Percentiles rank a stretch among this genome's conserved stretches.
Evolutionary conservation across 228 moss, liverwort and hornwort genomes (phyloP).

Genomic region (Sphagnum fallax): DNA sequence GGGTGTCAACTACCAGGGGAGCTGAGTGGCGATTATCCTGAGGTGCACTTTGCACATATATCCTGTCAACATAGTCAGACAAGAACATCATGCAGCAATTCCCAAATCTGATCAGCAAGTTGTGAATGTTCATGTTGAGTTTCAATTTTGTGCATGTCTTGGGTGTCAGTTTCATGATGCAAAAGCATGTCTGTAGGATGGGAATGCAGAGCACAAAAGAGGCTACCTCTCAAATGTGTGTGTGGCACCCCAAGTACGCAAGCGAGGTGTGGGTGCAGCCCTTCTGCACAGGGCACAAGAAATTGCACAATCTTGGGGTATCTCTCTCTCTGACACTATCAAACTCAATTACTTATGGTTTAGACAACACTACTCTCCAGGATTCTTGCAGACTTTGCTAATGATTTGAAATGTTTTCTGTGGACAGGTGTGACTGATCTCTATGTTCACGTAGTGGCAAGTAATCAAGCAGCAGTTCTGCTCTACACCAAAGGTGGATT

Average conservation of each 20-base stretch:
- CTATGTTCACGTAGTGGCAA: constrained; percentile 86
- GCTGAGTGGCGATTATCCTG: constrained; percentile 34
- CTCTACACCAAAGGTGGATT: constrained; percentile 76
- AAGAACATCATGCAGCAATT: no score
- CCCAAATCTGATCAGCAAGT: no score
- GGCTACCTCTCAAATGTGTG: constrained; percentile 97
- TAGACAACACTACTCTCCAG: no score
- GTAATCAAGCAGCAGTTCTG: constrained; percentile 67
- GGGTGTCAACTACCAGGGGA: constrained; percentile 41
- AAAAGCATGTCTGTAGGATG: constrained; percentile 28
- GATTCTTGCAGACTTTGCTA: not conserved
- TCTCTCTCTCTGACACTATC: not conserved
- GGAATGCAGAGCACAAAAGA: constrained; percentile 50
- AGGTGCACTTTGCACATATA: constrained; percentile 29
- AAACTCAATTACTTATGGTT: not conserved
- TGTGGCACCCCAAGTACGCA: constrained; percentile 78
- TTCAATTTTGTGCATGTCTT: not conserved
- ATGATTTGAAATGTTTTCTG: not conserved
- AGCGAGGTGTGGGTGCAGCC: constrained; percentile 70
- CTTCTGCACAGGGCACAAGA: constrained; percentile 59
- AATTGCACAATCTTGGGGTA: constrained; percentile 80
- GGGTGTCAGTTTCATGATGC: no score
- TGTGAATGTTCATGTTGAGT: no score
- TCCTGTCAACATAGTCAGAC: no score
- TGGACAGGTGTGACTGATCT: constrained; percentile 70